These are phyloP conservation scores for Pneumocystis canis DNA, from an alignment of 1,139 yeast species.

Conservation along the genomic window DNA sequence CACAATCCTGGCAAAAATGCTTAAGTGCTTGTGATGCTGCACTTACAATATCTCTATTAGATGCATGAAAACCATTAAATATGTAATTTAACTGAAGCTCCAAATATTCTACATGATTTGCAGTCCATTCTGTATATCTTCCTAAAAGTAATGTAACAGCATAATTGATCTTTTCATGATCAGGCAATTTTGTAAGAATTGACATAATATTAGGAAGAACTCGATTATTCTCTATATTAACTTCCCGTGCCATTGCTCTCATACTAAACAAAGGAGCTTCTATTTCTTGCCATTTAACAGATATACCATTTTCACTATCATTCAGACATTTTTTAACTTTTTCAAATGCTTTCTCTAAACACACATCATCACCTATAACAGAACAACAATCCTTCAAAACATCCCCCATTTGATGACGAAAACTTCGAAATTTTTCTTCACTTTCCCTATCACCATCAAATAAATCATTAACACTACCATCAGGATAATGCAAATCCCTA, in stretches of 20 bases:
- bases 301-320: constrained; percentile 21
- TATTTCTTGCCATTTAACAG: constrained; percentile 58
- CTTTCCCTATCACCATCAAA: constrained; percentile 58
- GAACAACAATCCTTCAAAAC: constrained; percentile 89
- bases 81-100: constrained; percentile 77
- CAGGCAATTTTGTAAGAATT: constrained; percentile 55
- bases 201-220: constrained; percentile 71
- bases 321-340: constrained; percentile 34
- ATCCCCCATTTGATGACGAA: constrained; percentile 93
- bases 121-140: constrained; percentile 89
- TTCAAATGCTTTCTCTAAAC: constrained; percentile 49
- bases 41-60: constrained; percentile 42
- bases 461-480: constrained; percentile 23
- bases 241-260: constrained; percentile 91
- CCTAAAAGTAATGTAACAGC: constrained; percentile 89
- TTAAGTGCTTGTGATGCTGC: constrained; percentile 91
- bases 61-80: constrained; percentile 52
- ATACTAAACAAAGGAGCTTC: constrained; percentile 85
- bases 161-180: constrained; percentile 73
- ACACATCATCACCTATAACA: constrained; percentile 61
- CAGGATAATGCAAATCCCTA: constrained; percentile 63
- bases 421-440: constrained; percentile 85
- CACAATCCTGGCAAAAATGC: constrained; percentile 90
- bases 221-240: constrained; percentile 49
- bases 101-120: constrained; percentile 65